Evolutionary conservation across 441 rosid genomes (phyloP).

Genomic region (Geranium incanum): DNA sequence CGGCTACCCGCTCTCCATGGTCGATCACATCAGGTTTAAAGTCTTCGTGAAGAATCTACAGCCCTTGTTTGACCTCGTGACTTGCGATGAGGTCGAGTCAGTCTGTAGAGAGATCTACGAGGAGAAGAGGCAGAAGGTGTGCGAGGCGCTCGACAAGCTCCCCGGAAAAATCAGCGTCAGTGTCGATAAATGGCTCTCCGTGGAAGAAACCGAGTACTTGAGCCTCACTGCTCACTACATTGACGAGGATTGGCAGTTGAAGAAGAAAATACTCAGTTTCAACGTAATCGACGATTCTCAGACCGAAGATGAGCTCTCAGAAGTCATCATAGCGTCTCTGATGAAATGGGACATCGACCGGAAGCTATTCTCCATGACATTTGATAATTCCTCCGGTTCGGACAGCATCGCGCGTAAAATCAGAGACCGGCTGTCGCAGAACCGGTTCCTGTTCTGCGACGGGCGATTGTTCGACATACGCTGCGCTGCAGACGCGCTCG

Average conservation of each 20-base stretch:
- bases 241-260: conserved; percentile 53
- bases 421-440: conserved; percentile 55
- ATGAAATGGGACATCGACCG: conserved; percentile 79
- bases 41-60: conserved; percentile 52
- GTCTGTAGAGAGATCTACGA: conserved; percentile 61
- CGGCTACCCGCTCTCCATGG: conserved; percentile 58
- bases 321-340: conserved; percentile 44
- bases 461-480: conserved; percentile 56
- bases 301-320: conserved; percentile 47
- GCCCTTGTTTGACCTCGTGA: conserved; percentile 51
- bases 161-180: conserved; percentile 56
- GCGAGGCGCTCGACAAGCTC: conserved; percentile 52
- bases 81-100: conserved; percentile 42
- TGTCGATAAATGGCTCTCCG: conserved; percentile 47
- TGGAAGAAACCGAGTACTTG: conserved; percentile 40
- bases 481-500: conserved; percentile 44
- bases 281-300: conserved; percentile 43
- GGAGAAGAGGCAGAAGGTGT: conserved; percentile 54
- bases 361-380: conserved; percentile 53
- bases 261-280: conserved; percentile 47
- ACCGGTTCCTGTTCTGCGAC: conserved; percentile 46
- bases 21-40: conserved; percentile 65
- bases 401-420: conserved; percentile 39
- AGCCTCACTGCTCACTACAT: conserved; percentile 49
- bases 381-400: conserved; percentile 34